A percentile compares a stretch with the other conserved stretches of the same genome.
Evolutionary conservation across 208 protist species (phyloP).

Genomic region (Acanthamoeba triangularis): DNA sequence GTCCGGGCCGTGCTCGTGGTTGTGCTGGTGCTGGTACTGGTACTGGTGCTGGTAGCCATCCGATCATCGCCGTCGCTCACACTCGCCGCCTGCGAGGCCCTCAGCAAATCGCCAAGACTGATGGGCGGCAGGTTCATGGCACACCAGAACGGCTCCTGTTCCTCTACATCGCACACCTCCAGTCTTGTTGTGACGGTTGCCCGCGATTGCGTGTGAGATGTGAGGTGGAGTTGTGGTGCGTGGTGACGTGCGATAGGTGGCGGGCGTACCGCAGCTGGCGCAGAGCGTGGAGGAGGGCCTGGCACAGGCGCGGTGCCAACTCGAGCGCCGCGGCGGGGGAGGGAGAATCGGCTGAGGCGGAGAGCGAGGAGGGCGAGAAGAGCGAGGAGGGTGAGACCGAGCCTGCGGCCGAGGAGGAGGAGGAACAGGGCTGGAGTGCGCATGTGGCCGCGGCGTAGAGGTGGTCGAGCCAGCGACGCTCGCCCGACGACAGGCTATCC

Average conservation of each 20-base stretch:
- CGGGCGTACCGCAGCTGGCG: neutral
- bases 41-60: neutral
- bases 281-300: neutral
- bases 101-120: neutral
- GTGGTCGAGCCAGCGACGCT: conserved; percentile 7
- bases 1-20: neutral
- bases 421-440: neutral
- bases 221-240: neutral
- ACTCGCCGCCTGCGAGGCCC: neutral
- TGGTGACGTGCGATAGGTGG: neutral
- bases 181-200: neutral
- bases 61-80: too few species aligned
- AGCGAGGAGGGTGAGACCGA: neutral
- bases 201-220: neutral
- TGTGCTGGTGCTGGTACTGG: neutral
- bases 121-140: neutral
- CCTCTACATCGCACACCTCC: neutral
- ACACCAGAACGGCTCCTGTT: neutral
- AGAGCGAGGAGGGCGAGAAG: conserved; percentile 12
- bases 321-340: neutral
- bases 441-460: neutral
- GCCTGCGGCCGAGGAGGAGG: neutral
- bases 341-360: neutral
- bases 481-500: neutral
- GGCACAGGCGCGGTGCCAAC: neutral